Conservation (phyloP, 306 rosid species). For the Albizia julibrissin region DNA sequence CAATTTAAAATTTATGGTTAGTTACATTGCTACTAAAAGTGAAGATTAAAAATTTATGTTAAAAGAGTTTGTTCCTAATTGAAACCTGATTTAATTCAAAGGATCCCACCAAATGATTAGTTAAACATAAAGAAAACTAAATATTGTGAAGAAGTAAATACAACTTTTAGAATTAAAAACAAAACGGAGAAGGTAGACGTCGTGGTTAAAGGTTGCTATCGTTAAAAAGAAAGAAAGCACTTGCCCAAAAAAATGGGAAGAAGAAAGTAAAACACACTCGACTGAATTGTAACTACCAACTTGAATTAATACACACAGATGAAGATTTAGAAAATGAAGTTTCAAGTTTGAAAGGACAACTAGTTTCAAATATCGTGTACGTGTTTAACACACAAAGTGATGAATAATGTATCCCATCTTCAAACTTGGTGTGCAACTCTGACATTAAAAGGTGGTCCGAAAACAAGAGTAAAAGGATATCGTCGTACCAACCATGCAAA, state of each 20-base stretch:
- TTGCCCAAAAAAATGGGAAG: neutral
- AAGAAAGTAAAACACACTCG: neutral
- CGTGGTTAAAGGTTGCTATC: neutral
- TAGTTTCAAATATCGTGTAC: neutral
- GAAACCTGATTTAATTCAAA: neutral
- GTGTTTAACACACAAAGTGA: neutral
- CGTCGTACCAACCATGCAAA: neutral
- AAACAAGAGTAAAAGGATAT: neutral
- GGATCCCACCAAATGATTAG: neutral
- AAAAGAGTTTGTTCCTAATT: neutral
- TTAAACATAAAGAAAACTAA: neutral
- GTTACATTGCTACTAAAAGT: neutral
- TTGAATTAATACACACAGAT: neutral
- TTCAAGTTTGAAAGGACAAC: neutral
- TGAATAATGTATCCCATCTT: neutral
- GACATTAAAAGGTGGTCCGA: neutral
- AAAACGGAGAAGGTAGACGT: neutral
- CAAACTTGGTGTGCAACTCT: conserved; percentile 31
- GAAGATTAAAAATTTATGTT: neutral
- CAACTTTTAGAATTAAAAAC: neutral
- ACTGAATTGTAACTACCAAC: neutral
- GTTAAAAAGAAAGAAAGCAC: neutral
- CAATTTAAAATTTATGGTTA: no score
- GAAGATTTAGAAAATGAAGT: neutral
- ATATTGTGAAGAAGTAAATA: neutral